Base-by-base conservation (phyloP, 176 grass and related monocot species). In the Coix lacrymajobi region DNA sequence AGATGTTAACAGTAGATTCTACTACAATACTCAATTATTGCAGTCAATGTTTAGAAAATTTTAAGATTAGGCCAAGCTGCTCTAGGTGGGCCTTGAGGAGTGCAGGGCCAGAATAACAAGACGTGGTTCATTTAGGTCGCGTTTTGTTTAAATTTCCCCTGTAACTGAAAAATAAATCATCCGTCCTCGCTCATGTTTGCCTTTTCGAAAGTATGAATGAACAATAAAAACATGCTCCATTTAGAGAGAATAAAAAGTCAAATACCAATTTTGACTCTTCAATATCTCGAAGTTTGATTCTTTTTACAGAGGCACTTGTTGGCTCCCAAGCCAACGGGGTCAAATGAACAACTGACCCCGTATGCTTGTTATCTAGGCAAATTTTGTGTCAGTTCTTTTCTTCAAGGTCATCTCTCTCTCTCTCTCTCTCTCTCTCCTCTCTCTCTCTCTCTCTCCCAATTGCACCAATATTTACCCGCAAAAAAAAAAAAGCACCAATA, bases 21-120 rank as follows among this genome's bases (percentile, higher is more conserved):
- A 11, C 8, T 57, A 57, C 52, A 57, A 19, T 29, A 57, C 34
- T 58, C 20, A 45, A 88, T 84, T 46, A 84, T 83, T 83, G 34
- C 25, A 5, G 10, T 44, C 56, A 61, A 36, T 62, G 45, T 19
- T 75, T 33, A 58, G 6, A 80, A 19, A 56, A 20, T 8, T 30
- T 26, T 11, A 4, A 2, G 37, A 30, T 20, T 32, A 8, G 45
- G 41, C 11, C 12, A 32, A 22, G 3, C 22, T 71, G 43, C 44
- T 67, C 44, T 52, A 34, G 36, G 7, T 62, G 14, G 6, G 7
- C 14, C 14, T 19, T 69, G 2, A 8, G n/a, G 30, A 56, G 63
- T 19, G 3, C 12, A 38, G 30, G 13, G 62, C 3, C 20, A 54
- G 22, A 51, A 54, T n/a, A 14, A 68, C 17, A 62, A 33, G 4